Base-by-base conservation (phyloP, 2,329 filamentous ascomycete genomes). In the Penicillium crustosum region DNA sequence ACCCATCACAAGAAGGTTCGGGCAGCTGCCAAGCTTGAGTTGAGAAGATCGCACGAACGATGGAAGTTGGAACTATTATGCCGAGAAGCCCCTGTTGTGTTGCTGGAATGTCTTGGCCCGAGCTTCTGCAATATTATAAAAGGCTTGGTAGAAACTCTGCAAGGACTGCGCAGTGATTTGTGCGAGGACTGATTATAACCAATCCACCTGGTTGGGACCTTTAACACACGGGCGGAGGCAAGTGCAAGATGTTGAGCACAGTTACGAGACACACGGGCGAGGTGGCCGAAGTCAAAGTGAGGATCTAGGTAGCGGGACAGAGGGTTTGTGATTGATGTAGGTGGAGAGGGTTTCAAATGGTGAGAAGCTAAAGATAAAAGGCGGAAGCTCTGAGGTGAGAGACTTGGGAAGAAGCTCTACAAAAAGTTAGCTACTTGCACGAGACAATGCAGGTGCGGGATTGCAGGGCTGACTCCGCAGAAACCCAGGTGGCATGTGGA, bases 1-100 rank as follows among this genome's bases (percentile, higher is more conserved):
- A 70, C 79, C 79, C 79, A 81, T 81, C 59, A 64, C 73, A 67
- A 68, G 65, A 70, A 67, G 62, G 65, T 52, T 61, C 43, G 68
- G 70, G 70, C 68, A 61, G 66, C 63, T 71, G 69, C 69, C 68
- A 71, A 70, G 70, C 68, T 68, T 63, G 57, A 57, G 58, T 57
- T 55, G 57, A 58, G 58, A 63, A 55, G 59, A 64, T 64, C 56
- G 63, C 60, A 64, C 61, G 58, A 65, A 64, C 57, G 58, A 57
- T 60, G 60, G 59, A 61, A 56, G 60, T 66, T 64, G 53, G 61
- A 66, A 55, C 57, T 61, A 53, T 60, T 59, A 62, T 56, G 60
- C 57, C 63, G 61, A 65, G 57, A 64, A 61, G 65, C 57, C 60
- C 62, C 61, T 58, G 63, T 59, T 60, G 57, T 56, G 31, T 35